A percentile compares a stretch with the other conserved stretches of the same genome.
These are phyloP conservation scores for Boletus vinaceobasis DNA, from an alignment of 768 basidiomycete genomes.

Conservation along the genomic window DNA sequence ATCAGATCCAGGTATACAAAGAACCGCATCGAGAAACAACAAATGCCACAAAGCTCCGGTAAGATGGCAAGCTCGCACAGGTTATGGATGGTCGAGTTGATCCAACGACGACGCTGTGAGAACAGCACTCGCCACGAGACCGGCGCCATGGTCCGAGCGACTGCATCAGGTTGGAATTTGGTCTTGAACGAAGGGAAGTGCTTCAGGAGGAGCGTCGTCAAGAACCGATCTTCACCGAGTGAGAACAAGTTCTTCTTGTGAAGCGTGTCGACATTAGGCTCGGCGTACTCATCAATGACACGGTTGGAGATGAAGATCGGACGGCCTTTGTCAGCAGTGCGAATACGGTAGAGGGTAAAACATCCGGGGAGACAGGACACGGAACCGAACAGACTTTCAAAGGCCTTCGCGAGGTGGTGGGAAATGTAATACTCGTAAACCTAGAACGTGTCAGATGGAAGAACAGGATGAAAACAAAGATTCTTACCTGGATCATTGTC, in stretches of 20 bases:
- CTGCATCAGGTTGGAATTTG: constrained; percentile 64
- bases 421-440: constrained; percentile 71
- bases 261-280: constrained; percentile 61
- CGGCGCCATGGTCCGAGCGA: constrained; percentile 61
- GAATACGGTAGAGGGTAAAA: constrained; percentile 68
- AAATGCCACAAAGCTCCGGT: constrained; percentile 63
- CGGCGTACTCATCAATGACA: constrained; percentile 67
- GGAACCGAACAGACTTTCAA: constrained; percentile 66
- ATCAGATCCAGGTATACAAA: constrained; percentile 68
- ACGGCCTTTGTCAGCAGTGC: constrained; percentile 69
- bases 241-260: constrained; percentile 72
- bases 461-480: neutral
- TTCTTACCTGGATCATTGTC: constrained; percentile 67
- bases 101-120: constrained; percentile 70
- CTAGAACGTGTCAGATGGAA: constrained; percentile 26
- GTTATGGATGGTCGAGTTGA: constrained; percentile 71
- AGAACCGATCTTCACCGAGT: constrained; percentile 68
- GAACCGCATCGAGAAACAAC: constrained; percentile 73
- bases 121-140: constrained; percentile 59
- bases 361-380: constrained; percentile 74
- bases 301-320: constrained; percentile 71
- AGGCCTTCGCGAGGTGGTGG: constrained; percentile 64
- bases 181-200: constrained; percentile 69
- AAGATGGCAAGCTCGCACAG: constrained; percentile 61
- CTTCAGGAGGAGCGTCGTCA: constrained; percentile 67